Evolutionary conservation across 2,329 filamentous ascomycete genomes (phyloP).

Genomic region (Sporothrix dimorphospora): DNA sequence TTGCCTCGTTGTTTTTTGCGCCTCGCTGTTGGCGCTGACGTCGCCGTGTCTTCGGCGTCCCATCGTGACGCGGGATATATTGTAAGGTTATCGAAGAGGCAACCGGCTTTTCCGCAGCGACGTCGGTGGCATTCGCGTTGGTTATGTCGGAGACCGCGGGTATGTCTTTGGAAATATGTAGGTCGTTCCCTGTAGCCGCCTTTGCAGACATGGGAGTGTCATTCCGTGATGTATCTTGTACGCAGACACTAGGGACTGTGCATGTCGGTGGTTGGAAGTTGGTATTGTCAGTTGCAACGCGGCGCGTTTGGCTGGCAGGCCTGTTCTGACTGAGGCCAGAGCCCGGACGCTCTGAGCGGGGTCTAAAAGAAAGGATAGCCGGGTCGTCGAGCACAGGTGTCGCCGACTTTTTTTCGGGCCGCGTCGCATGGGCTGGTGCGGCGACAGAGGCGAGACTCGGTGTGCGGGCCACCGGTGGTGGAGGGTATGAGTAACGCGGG

Average conservation of each 20-base stretch:
- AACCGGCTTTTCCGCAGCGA: neutral
- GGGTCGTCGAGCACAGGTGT: constrained; percentile 32
- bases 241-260: neutral
- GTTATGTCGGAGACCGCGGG: neutral
- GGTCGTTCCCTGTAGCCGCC: neutral
- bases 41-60: constrained; percentile 26
- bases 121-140: neutral
- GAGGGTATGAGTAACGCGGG: neutral
- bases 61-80: neutral
- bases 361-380: constrained; percentile 32
- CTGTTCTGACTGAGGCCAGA: neutral
- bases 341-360: constrained; percentile 20
- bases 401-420: constrained; percentile 15
- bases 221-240: constrained; percentile 10
- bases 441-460: neutral
- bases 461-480: constrained; percentile 28
- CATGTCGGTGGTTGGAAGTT: neutral
- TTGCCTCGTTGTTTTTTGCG: constrained; percentile 29
- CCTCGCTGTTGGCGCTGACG: constrained; percentile 42
- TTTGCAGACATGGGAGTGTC: neutral
- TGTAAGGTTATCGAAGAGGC: neutral
- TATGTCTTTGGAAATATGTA: neutral
- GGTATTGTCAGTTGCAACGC: neutral
- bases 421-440: neutral
- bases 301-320: constrained; percentile 11